Base-by-base conservation (phyloP, 108 stramenopile genomes). In the Fragilaria radians region DNA sequence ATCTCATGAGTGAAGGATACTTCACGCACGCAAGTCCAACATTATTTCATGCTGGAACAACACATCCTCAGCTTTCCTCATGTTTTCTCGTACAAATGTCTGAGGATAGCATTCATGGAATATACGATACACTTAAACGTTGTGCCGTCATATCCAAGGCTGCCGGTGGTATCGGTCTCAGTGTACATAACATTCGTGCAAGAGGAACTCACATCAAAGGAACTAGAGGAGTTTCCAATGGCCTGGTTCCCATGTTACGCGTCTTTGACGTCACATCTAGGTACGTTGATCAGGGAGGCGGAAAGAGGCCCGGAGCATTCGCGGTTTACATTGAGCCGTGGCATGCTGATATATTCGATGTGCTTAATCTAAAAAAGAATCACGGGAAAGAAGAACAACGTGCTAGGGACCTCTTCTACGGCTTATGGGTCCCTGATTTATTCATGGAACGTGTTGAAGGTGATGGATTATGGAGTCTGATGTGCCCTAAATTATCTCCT, bases 191-290 rank as follows among this genome's bases (percentile, higher is more conserved):
- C 64, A 95, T 98, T 58, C 89, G 97, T 17, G 96, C 94, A 1
- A 61, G 93, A 14, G 88, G 89, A 48, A 89, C 94, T 32, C 78
- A 83, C 59, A 97, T 98, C 54, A 73, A 80, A 52, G 98, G 98
- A 17, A 94, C 98, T 5, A 84, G 95, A 54, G 98, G 98, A 14
- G 77, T 77, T 1, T 93, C 93, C 14, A 97, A 96, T 70, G 98
- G 98, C 4, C 70, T 98, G 42, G 95, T 98, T n/a, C 98, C 98
- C 18, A 97, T 98, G 96, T 85, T 98, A n/a, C 86, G 96, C 11
- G 96, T 98, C 4, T 98, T 88, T 61, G 95, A 98, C 78, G 89
- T 87, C 28, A 98, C 96, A 25, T 89, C 93, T 9, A 79, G 96
- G 32, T 97, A 97, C 62, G 98, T 98, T 5, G 92, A 98, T 70